Percentiles rank a stretch among this genome's conserved stretches.
phyloP scores from a whole-genome alignment of 1,284 basidiomycete species.

The Pseudozyma flocculosa region DNA sequence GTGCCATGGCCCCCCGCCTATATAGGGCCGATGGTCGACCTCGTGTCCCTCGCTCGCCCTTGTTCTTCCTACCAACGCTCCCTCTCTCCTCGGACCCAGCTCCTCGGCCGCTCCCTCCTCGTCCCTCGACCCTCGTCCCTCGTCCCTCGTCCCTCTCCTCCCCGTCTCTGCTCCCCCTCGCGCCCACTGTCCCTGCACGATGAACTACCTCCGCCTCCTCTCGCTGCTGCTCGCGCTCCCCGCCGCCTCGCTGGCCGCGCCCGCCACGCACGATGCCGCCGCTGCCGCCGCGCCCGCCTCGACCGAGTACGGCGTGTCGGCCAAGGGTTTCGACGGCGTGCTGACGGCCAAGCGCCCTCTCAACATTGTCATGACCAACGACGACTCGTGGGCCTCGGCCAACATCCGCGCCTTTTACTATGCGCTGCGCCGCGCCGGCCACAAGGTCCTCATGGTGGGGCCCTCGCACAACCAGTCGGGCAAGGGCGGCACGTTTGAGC shows the following conservation, averaged over 20 bases:
- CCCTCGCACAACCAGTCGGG: slow-evolving; percentile 44
- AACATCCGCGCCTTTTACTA: slow-evolving; percentile 46
- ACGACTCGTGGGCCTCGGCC: slow-evolving; percentile 37
- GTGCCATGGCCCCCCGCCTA: too few species aligned
- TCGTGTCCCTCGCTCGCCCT: too few species aligned
- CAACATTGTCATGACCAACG: slow-evolving; percentile 49
- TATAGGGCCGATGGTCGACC: too few species aligned
- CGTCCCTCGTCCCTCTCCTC: background rate
- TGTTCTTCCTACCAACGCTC: too few species aligned
- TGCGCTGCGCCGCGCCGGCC: slow-evolving; percentile 44
- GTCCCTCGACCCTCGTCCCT: too few species aligned
- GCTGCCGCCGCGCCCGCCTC: too few species aligned
- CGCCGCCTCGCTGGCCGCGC: background rate
- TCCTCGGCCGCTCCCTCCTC: too few species aligned
- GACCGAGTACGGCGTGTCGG: slow-evolving; percentile 25
- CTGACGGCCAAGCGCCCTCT: slow-evolving; percentile 26
- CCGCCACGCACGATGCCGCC: too few species aligned
- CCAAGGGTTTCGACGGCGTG: slow-evolving; percentile 33
- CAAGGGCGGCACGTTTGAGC: slow-evolving; percentile 47
- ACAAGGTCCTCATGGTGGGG: slow-evolving; percentile 41
- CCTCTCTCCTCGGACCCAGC: too few species aligned
- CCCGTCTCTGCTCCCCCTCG: background rate
- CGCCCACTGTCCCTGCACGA: background rate
- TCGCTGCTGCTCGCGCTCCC: background rate
- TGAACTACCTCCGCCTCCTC: background rate